A percentile compares a stretch with the other conserved stretches of the same genome.
phyloP scores from a whole-genome alignment of 495 filamentous ascomycete genomes.

The Rusavskia elegans region DNA sequence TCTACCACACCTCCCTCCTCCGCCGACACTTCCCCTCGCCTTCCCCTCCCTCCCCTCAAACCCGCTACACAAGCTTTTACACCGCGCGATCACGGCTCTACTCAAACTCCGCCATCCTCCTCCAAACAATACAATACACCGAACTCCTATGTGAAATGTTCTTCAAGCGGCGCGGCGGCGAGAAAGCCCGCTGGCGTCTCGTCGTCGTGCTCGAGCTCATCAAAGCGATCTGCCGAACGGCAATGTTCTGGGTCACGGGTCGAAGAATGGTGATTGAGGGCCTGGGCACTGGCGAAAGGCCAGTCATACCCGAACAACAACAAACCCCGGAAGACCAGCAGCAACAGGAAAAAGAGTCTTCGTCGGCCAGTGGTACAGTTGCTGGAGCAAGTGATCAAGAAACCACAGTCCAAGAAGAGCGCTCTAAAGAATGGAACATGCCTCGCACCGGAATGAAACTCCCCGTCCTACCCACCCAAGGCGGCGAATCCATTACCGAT shows the following conservation, averaged over 20 bases:
- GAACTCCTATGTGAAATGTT: conserved; percentile 78
- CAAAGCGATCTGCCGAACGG: conserved; percentile 73
- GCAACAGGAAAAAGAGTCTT: not conserved
- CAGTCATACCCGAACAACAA: conserved; percentile 2
- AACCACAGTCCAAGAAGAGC: not conserved
- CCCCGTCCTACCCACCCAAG: conserved; percentile 60
- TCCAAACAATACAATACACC: conserved; percentile 85
- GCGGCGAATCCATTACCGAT: conserved; percentile 48
- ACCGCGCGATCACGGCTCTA: conserved; percentile 59
- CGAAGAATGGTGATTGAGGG: conserved; percentile 4
- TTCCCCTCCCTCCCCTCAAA: conserved; percentile 46
- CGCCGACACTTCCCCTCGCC: conserved; percentile 41
- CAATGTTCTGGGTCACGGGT: conserved; percentile 67
- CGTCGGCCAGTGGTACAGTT: not conserved
- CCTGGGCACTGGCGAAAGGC: not conserved
- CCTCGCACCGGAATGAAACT: conserved; percentile 76
- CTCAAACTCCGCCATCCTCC: conserved; percentile 54
- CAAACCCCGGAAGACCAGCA: not conserved
- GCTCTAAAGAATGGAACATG: conserved; percentile 71
- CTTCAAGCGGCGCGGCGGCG: conserved; percentile 63
- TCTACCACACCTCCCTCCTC: conserved; percentile 77
- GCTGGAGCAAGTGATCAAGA: conserved; percentile 6
- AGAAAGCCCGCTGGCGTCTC: conserved; percentile 74
- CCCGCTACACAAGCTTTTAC: conserved; percentile 86
- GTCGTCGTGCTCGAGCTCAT: conserved; percentile 73